A percentile compares a stretch with the other conserved stretches of the same genome.
phyloP scores from a whole-genome alignment of 108 stramenopile species.

The Schizochytrium sp. region DNA sequence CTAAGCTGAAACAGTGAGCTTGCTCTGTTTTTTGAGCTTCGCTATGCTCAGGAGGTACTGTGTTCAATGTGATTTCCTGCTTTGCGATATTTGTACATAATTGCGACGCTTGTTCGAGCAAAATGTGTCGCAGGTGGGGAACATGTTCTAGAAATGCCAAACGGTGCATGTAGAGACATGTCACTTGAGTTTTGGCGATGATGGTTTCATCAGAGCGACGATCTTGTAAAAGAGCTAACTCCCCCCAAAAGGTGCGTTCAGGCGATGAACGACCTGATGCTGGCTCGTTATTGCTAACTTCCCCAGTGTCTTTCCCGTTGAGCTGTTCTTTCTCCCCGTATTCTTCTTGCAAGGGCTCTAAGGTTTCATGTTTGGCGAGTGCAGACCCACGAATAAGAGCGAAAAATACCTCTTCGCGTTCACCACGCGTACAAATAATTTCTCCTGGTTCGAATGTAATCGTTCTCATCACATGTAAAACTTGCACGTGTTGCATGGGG shows the following conservation, averaged over 20 bases:
- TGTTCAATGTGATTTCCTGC: background rate
- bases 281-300: background rate
- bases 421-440: background rate
- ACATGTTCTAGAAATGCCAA: background rate
- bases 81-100: background rate
- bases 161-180: background rate
- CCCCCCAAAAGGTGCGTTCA: background rate
- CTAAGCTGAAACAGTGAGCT: background rate
- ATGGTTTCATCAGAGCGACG: background rate
- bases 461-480: background rate
- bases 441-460: background rate
- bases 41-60: background rate
- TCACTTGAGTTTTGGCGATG: background rate
- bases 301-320: background rate
- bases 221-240: background rate
- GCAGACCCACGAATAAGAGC: background rate
- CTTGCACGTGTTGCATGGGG: background rate
- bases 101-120: background rate
- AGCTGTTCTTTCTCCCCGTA: background rate
- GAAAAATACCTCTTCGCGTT: background rate
- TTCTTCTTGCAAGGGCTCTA: too few relatives aligned
- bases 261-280: background rate
- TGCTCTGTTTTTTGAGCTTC: background rate
- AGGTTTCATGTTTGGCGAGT: too few relatives aligned
- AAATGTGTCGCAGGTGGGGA: slow-evolving; percentile 7